Evolutionary conservation across 208 protist genomes (phyloP), one percentile per base, ranked within the genome.

Genomic region (Lotmaria passim): DNA sequence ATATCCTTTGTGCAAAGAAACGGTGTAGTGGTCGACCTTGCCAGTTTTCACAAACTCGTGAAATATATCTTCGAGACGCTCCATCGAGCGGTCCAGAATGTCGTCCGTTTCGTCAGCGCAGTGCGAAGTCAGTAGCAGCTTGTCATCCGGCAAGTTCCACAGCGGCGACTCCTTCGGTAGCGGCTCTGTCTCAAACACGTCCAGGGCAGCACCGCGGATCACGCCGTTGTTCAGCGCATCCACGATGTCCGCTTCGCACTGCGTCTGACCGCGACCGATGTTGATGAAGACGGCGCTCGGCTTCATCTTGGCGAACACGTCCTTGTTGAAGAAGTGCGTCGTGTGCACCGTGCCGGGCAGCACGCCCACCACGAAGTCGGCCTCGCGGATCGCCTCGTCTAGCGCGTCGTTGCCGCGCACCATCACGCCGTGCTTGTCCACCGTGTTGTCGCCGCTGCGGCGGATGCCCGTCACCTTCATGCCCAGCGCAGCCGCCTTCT

Each of bases 151-250:
- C 12, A 94, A 17, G 4, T 66, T 67, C 86, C 87, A 96, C 21
- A 95, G 39, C 7, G 81, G 79, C n/a, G 87, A 94, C 15, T 60
- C 57, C 46, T 53, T 31, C 14, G 86, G 79, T 15, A 93, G 84
- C 17, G 89, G 92, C 73, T 96, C 89, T 59, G 53, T 57, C 73
- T 91, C 64, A 51, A 91, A 93, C 19, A 96, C 89, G 66, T 96
- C 89, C 31, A 96, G 78, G 19, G 83, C 82, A 7, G 89, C 90
- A 64, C 72, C 89, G 6, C 66, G 66, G 43, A 96, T 93, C 19
- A 69, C 73, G 55, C 77, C 81, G 1, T 59, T 73, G 12, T 84
- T 51, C 17, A 96, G 70, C 10, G 89, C 91, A 14, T 82, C 66
- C 15, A 65, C 43, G n/a, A 96, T 44, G 62, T 91, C 87, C 0